These are phyloP conservation scores for Fusarium devonianum DNA, from an alignment of 2,329 filamentous ascomycete genomes.

Conservation along the genomic window DNA sequence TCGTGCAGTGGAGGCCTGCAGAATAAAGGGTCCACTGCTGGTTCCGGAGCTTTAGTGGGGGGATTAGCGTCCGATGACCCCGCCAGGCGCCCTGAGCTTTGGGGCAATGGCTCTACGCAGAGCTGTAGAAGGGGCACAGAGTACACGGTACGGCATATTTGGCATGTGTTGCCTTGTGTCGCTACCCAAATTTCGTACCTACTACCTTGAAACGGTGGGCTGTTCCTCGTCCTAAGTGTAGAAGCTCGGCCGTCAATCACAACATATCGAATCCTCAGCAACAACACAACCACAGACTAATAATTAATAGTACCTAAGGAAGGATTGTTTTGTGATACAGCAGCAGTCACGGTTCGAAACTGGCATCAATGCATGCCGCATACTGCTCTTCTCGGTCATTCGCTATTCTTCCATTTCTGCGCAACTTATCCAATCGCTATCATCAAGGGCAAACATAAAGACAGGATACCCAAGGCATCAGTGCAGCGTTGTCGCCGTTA, in stretches of 20 bases:
- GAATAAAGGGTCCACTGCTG: not conserved
- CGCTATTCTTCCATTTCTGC: constrained; percentile 20
- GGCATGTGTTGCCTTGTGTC: no score
- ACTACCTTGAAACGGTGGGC: constrained; percentile 24
- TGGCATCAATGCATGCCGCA: constrained; percentile 3
- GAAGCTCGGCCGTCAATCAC: constrained; percentile 2
- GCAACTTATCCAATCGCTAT: constrained; percentile 17
- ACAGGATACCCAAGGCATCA: constrained; percentile 31
- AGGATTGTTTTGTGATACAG: constrained; percentile 8
- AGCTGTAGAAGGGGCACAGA: no score
- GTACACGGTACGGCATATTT: no score
- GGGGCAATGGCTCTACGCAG: no score
- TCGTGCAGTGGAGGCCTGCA: not conserved
- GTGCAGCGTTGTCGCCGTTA: constrained; percentile 13
- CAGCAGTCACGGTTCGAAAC: not conserved
- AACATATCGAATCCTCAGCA: not conserved
- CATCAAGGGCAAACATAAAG: not conserved
- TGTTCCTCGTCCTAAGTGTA: constrained; percentile 18
- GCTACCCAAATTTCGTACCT: no score
- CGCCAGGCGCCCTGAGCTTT: constrained; percentile 3
- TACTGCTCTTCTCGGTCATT: constrained; percentile 14
- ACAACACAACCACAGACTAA: constrained; percentile 12
- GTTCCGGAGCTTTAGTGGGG: not conserved
- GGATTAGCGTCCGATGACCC: constrained; percentile 3
- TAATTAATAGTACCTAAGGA: no score